These are phyloP conservation scores for Phytomonas francai DNA, from an alignment of 208 protist genomes.

Conservation along the genomic window DNA sequence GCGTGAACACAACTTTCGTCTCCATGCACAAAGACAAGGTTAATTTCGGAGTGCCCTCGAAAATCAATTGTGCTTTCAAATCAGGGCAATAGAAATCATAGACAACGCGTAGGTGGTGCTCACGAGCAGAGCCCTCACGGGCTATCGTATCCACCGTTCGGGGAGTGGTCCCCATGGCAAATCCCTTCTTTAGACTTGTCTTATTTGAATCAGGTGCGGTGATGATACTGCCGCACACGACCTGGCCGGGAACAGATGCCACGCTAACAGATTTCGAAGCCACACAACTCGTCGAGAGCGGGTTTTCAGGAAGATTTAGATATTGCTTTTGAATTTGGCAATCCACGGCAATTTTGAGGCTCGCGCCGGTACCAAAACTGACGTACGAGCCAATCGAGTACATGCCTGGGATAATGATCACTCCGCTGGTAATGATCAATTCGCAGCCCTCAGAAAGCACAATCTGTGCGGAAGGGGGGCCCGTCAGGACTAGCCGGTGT, in stretches of 20 bases:
- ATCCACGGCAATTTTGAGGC: conserved; percentile 41
- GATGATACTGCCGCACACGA: no score
- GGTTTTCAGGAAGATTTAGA: conserved; percentile 22
- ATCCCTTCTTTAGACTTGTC: no score
- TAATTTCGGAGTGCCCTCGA: conserved; percentile 60
- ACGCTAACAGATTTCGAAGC: no score
- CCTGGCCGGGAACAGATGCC: no score
- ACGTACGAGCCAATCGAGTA: conserved; percentile 81
- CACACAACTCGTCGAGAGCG: no score
- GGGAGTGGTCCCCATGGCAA: no score
- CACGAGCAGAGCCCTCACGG: not conserved
- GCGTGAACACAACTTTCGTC: conserved; percentile 22
- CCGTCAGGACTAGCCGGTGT: conserved; percentile 46
- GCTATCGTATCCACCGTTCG: no score
- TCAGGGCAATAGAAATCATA: conserved; percentile 29
- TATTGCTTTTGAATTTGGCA: conserved; percentile 64
- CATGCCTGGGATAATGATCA: conserved; percentile 67
- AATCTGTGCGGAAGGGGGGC: conserved; percentile 45
- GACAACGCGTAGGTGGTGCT: conserved; percentile 26
- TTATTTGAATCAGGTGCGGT: no score
- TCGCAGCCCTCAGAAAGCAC: conserved; percentile 72
- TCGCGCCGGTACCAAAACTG: conserved; percentile 52
- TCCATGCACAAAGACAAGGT: conserved; percentile 44
- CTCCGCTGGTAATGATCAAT: conserved; percentile 80
- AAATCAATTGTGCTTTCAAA: conserved; percentile 40